These are phyloP conservation scores for Homolaphlyctis polyrhiza DNA, from an alignment of 371 early-diverging fungal genomes.

Conservation along the genomic window DNA sequence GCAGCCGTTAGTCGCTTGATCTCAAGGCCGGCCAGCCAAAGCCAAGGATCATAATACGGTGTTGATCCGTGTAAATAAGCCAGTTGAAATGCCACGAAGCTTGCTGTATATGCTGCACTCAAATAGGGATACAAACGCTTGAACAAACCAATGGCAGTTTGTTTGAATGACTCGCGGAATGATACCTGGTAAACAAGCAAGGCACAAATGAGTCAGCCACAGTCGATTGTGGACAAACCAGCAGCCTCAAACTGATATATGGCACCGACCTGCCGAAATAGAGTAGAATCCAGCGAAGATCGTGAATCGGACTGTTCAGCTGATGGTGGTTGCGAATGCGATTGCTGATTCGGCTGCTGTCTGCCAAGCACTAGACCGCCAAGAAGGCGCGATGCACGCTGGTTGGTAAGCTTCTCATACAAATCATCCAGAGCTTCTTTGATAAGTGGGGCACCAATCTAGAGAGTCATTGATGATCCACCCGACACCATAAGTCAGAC, in stretches of 20 bases:
- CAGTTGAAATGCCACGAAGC: slow-evolving; percentile 63
- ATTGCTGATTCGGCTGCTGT: too few species aligned
- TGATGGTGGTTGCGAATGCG: too few species aligned
- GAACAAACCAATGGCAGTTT: too few species aligned
- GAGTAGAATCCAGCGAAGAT: too few species aligned
- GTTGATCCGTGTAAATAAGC: slow-evolving; percentile 79
- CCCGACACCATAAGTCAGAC: neutral
- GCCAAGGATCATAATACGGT: slow-evolving; percentile 73
- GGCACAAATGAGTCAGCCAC: too few species aligned
- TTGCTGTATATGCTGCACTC: slow-evolving; percentile 58
- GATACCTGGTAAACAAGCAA: too few species aligned
- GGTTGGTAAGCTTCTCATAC: slow-evolving; percentile 61
- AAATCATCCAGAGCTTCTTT: slow-evolving; percentile 70
- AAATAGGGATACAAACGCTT: slow-evolving; percentile 57
- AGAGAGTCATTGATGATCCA: neutral
- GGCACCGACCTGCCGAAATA: too few species aligned
- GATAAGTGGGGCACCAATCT: slow-evolving; percentile 66
- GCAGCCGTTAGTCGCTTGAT: slow-evolving; percentile 71
- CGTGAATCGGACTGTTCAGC: too few species aligned
- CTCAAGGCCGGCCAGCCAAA: slow-evolving; percentile 67
- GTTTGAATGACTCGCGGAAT: too few species aligned
- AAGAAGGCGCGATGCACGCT: neutral
- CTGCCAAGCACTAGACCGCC: neutral
- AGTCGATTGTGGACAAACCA: too few species aligned
- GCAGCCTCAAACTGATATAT: too few species aligned